Percentiles rank a stretch among this genome's conserved stretches.
These are phyloP conservation scores for Manihot esculenta DNA, from an alignment of 441 rosid species.

Conservation along the genomic window DNA sequence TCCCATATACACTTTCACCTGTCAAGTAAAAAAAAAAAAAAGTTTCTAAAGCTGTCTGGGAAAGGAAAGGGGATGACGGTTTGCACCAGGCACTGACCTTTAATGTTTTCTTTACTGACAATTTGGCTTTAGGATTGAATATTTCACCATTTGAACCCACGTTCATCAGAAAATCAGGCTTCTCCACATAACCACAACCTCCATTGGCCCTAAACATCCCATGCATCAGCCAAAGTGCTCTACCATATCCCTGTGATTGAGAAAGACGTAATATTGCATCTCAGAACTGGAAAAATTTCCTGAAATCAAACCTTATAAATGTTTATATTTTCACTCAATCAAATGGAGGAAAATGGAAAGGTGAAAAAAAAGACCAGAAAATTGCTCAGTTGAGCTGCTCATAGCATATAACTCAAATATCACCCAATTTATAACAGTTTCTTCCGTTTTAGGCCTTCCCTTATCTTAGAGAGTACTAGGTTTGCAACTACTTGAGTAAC, in stretches of 20 bases:
- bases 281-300: not conserved
- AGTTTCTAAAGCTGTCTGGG: not conserved
- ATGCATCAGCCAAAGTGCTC: constrained; percentile 82
- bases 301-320: not conserved
- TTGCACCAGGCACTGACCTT: constrained; percentile 40
- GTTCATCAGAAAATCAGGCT: constrained; percentile 63
- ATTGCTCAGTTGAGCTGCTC: not conserved
- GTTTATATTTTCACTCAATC: not conserved
- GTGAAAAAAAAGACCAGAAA: not conserved
- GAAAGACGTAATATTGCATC: not conserved
- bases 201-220: constrained; percentile 91
- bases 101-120: constrained; percentile 52
- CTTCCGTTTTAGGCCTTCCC: not conserved
- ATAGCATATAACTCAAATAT: not conserved
- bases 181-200: constrained; percentile 79
- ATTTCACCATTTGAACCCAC: constrained; percentile 37
- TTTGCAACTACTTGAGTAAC: not conserved
- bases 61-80: not conserved
- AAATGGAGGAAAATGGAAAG: no score
- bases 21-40: constrained; percentile 10
- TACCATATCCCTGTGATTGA: constrained; percentile 61
- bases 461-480: not conserved
- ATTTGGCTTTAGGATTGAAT: constrained; percentile 56
- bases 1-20: constrained; percentile 87
- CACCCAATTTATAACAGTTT: not conserved